These are phyloP conservation scores for Fusarium chaquense DNA, from an alignment of 2,329 filamentous ascomycete genomes.

Conservation along the genomic window DNA sequence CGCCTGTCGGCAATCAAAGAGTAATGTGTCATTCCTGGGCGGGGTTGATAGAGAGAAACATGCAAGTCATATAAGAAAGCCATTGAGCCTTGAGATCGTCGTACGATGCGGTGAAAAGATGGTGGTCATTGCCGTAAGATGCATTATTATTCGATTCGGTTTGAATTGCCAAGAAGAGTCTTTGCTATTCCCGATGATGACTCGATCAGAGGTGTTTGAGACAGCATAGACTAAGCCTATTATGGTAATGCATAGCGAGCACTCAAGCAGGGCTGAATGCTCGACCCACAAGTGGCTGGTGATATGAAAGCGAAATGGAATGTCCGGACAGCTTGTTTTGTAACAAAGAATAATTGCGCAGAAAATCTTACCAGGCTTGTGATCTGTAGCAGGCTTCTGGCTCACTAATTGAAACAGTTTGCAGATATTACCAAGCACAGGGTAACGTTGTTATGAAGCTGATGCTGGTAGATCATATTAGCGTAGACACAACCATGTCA, in stretches of 20 bases:
- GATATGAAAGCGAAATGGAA: not conserved
- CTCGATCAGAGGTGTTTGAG: not conserved
- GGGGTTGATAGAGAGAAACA: no score
- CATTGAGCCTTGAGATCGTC: not conserved
- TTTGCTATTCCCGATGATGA: not conserved
- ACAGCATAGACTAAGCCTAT: fast-evolving
- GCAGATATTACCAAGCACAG: not conserved
- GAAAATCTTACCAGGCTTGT: no score
- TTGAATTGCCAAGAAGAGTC: conserved; percentile 21
- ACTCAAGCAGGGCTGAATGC: not conserved
- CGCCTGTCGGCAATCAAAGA: not conserved
- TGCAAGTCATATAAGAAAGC: not conserved
- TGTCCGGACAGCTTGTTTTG: no score
- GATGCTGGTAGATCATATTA: not conserved
- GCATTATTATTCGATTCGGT: not conserved
- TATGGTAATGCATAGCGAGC: conserved; percentile 2
- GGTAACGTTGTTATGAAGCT: not conserved
- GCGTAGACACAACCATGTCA: not conserved
- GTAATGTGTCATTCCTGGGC: not conserved
- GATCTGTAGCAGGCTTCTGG: no score
- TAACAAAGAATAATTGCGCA: no score
- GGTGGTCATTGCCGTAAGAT: not conserved
- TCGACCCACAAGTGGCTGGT: not conserved
- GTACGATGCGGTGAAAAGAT: conserved; percentile 3
- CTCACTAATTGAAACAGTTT: not conserved